phyloP scores from a whole-genome alignment of 2,329 filamentous ascomycete species.

The Colletotrichum liaoningense region DNA sequence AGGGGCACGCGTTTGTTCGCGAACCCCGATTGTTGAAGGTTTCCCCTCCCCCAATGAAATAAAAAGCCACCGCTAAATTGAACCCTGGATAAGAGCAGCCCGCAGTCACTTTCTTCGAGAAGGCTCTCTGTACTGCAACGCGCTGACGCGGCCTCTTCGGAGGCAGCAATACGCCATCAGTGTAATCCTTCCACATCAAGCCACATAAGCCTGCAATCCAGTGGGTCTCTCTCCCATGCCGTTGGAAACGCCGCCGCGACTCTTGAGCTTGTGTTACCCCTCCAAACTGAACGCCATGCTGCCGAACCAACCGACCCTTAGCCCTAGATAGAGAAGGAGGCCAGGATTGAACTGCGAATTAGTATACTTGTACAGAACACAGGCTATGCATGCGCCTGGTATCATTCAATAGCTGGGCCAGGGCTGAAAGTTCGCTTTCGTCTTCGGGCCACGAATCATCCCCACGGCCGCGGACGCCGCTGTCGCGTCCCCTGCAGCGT shows the following conservation, averaged over 20 bases:
- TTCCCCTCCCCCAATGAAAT: neutral
- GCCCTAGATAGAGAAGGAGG: constrained; percentile 15
- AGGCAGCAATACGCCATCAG: constrained; percentile 28
- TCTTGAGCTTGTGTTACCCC: constrained; percentile 5
- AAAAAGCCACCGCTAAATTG: constrained; percentile 5
- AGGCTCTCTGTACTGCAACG: constrained; percentile 17
- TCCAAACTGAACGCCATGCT: constrained; percentile 22
- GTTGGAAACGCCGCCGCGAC: constrained; percentile 23
- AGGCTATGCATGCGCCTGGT: constrained; percentile 26
- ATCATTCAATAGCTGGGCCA: constrained; percentile 6
- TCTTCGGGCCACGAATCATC: constrained; percentile 21
- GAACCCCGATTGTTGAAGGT: neutral
- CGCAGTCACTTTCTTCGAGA: constrained; percentile 1
- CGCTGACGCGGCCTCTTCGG: constrained; percentile 29
- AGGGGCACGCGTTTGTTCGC: constrained; percentile 12
- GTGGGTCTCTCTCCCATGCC: constrained; percentile 19
- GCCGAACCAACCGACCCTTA: constrained; percentile 21
- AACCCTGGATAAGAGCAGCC: neutral
- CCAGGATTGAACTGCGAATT: constrained; percentile 2
- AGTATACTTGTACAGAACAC: constrained; percentile 12
- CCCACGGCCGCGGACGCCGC: constrained; percentile 17
- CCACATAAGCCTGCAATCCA: neutral
- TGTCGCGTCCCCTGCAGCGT: constrained; percentile 26
- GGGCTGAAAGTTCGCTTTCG: constrained; percentile 13
- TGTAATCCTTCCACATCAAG: constrained; percentile 5